Conservation (phyloP, 164 flowering plant species). For the Aristolochia fimbriata region DNA sequence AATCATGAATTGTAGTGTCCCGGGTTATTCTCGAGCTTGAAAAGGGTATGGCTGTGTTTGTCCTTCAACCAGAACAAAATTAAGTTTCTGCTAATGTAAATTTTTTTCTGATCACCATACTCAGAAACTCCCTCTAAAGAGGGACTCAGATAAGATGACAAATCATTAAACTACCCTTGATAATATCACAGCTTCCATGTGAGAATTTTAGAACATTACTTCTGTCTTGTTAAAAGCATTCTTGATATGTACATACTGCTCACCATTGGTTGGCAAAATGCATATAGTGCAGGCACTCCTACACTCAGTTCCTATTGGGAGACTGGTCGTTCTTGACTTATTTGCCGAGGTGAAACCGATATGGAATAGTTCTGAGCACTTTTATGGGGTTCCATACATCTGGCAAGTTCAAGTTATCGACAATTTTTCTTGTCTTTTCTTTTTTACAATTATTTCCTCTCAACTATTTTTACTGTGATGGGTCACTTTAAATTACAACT, state of each 20-base stretch:
- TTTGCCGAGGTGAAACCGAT: slow-evolving; percentile 77
- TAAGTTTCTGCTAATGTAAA: too few species aligned
- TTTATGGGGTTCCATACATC: slow-evolving; percentile 74
- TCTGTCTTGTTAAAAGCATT: too few species aligned
- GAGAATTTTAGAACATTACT: background rate
- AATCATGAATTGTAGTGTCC: too few species aligned
- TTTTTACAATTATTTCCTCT: background rate
- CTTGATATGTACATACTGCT: too few species aligned
- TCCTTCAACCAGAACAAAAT: too few species aligned
- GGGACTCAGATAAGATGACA: too few species aligned
- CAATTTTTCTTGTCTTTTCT: background rate
- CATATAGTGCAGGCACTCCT: slow-evolving; percentile 51
- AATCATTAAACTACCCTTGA: too few species aligned
- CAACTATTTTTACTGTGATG: background rate
- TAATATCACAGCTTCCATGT: background rate
- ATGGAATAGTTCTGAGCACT: slow-evolving; percentile 61
- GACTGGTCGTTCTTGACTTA: slow-evolving; percentile 67
- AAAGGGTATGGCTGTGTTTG: too few species aligned
- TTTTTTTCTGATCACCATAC: too few species aligned
- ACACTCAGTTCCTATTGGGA: slow-evolving; percentile 69
- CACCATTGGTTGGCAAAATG: too few species aligned
- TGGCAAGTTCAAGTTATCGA: slow-evolving; percentile 32
- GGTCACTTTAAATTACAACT: background rate
- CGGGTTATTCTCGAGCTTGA: too few species aligned
- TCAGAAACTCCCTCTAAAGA: too few species aligned